phyloP scores from a whole-genome alignment of 2,329 filamentous ascomycete genomes.

The Aspergillus proliferans region DNA sequence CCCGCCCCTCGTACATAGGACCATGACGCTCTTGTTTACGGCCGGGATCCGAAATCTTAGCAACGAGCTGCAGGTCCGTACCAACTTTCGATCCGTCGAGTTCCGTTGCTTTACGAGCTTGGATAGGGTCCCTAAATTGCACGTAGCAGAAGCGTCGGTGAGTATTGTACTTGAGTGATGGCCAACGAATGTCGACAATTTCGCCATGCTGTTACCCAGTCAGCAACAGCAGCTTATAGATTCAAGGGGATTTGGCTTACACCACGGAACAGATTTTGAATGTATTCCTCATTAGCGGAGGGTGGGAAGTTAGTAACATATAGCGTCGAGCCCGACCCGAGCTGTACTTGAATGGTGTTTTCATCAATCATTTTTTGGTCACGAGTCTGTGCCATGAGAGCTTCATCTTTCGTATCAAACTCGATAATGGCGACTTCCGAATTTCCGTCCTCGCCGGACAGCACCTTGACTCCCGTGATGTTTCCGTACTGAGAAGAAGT shows the following conservation, averaged over 20 bases:
- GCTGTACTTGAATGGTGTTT: slow-evolving; percentile 64
- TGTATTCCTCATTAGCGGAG: slow-evolving; percentile 43
- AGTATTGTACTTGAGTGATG: slow-evolving; percentile 82
- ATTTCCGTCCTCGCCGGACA: slow-evolving; percentile 55
- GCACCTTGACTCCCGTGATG: slow-evolving; percentile 68
- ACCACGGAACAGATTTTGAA: slow-evolving; percentile 53
- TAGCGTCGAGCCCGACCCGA: slow-evolving; percentile 72
- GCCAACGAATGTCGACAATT: slow-evolving; percentile 79
- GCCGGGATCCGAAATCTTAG: slow-evolving; percentile 77
- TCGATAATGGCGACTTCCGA: slow-evolving; percentile 72
- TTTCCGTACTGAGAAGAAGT: slow-evolving; percentile 57
- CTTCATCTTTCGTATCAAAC: slow-evolving; percentile 74
- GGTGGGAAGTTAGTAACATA: slow-evolving; percentile 86
- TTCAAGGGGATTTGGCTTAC: slow-evolving; percentile 21
- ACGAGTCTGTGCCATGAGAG: slow-evolving; percentile 70
- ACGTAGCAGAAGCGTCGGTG: slow-evolving; percentile 93
- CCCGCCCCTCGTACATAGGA: slow-evolving; percentile 77
- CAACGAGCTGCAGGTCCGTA: slow-evolving; percentile 61
- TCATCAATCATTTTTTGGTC: slow-evolving; percentile 74
- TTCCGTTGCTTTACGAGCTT: slow-evolving; percentile 63
- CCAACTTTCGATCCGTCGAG: slow-evolving; percentile 67
- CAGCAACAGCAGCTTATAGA: slow-evolving; percentile 4
- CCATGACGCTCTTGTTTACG: slow-evolving; percentile 73
- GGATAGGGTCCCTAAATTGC: slow-evolving; percentile 67
- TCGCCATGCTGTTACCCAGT: slow-evolving; percentile 57